These are phyloP conservation scores for Iris pallida DNA, from an alignment of 116 monocot species.

Conservation along the genomic window DNA sequence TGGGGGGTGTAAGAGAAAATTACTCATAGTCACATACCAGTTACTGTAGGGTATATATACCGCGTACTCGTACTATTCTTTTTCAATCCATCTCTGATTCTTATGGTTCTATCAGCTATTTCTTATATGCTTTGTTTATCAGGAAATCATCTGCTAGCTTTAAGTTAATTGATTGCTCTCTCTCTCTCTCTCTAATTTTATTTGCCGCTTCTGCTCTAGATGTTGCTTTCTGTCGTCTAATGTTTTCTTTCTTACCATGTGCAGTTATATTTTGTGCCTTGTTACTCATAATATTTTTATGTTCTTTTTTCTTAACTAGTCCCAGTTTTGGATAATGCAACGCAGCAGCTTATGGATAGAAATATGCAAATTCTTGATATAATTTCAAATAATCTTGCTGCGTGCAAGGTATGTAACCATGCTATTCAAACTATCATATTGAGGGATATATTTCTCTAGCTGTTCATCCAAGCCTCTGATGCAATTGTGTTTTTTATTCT, in stretches of 20 bases:
- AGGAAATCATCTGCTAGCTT: no score
- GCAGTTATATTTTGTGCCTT: not conserved
- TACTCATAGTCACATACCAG: no score
- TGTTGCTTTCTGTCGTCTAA: not conserved
- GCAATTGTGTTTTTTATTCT: not conserved
- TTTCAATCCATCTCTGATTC: no score
- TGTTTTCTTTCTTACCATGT: conserved; percentile 1
- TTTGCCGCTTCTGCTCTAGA: not conserved
- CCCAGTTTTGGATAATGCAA: conserved; percentile 34
- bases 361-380: conserved; percentile 39
- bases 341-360: conserved; percentile 54
- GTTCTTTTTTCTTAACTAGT: conserved; percentile 11
- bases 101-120: no score
- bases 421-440: not conserved
- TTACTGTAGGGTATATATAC: no score
- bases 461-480: not conserved
- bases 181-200: not conserved
- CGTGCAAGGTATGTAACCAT: conserved; percentile 39
- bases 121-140: no score
- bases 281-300: not conserved
- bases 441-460: not conserved
- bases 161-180: no score
- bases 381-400: conserved; percentile 51
- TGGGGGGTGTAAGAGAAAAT: no score
- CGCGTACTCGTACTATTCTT: no score